Evolutionary conservation across 148 eudicot species (phyloP), one percentile per base, ranked within the genome.

Genomic region (Oxyria digyna): DNA sequence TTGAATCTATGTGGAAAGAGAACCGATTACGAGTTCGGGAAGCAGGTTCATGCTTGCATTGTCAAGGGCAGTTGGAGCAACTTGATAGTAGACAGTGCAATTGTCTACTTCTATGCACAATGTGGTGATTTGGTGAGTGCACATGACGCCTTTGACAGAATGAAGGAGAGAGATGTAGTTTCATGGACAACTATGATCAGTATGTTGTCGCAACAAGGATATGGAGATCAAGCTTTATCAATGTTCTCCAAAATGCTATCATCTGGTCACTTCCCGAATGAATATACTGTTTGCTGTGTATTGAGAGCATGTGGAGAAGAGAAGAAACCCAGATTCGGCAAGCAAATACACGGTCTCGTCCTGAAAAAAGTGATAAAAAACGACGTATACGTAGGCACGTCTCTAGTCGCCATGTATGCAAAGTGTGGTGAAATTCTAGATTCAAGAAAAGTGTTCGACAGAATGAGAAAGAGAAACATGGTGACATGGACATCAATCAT

Each of bases 151-250:
- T 92, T 92, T 81, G 81, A 87, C 64, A 21, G 67, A 72, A 89
- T 92, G 86, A 62, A 71, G 23, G 73, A 76, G 69, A 81, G 79
- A 48, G 97, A 92, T 80, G 89, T 92, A 40, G 79, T 92, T 70
- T 74, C 83, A 70, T 92, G 97, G 97, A 92, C 96, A 3, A 85
- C 96, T 10, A 77, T 92, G 76, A 89, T 92, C 64, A 82, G 85
- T 32, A 83, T 87, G 40, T 89, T 89, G 77, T 78, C 94, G 27
- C 94, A 83, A 69, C 84, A 80, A 74, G 86, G 88, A 27, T 48
- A 52, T 69, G 80, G 84, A 26, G 45, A 81, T 50, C 76, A 84
- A 62, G 93, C 88, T 35, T 77, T 89, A 57, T 46, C 50, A 5
- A 42, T 87, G 76, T 81, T 87, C 50, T 75, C 80, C 0, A 55